phyloP scores from a whole-genome alignment of 1,139 yeast species.

The Debaryomyces fabryi region DNA sequence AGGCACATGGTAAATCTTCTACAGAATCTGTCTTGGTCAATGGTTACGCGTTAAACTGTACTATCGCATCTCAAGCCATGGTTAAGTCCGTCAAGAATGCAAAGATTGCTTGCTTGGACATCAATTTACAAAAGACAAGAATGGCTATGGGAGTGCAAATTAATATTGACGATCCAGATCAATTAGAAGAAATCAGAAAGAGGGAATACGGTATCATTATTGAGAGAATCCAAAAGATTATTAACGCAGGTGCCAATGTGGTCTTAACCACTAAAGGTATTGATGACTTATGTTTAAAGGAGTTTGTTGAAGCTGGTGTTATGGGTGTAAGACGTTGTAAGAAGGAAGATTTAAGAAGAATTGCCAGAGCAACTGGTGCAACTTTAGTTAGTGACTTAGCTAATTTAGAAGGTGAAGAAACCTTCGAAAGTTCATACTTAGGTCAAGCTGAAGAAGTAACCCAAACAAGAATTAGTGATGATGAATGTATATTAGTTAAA shows the following conservation, averaged over 20 bases:
- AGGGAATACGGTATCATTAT: conserved; percentile 90
- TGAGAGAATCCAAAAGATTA: conserved; percentile 85
- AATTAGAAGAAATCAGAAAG: conserved; percentile 91
- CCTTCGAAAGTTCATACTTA: conserved; percentile 82
- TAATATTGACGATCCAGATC: conserved; percentile 96
- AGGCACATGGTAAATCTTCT: conserved; percentile 95
- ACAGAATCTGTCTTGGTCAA: conserved; percentile 82
- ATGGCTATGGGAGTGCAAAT: conserved; percentile 99
- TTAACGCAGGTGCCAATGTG: conserved; percentile 94
- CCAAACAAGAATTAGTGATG: conserved; percentile 92
- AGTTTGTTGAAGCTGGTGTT: conserved; percentile 92
- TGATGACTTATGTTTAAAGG: conserved; percentile 93
- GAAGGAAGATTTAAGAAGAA: conserved; percentile 94
- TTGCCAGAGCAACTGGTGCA: conserved; percentile 98
- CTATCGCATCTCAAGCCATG: conserved; percentile 98
- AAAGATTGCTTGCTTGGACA: conserved; percentile 90
- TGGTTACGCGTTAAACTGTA: conserved; percentile 96
- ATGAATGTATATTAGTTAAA: conserved; percentile 92
- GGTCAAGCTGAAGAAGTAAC: conserved; percentile 93
- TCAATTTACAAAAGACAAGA: conserved; percentile 92
- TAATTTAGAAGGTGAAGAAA: conserved; percentile 96
- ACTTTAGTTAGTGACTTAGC: conserved; percentile 85
- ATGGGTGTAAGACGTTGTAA: conserved; percentile 99
- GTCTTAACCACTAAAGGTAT: conserved; percentile 97
- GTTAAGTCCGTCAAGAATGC: conserved; percentile 70